Evolutionary conservation across 164 flowering plant species (phyloP).

Genomic region (Stephania yunnanensis): DNA sequence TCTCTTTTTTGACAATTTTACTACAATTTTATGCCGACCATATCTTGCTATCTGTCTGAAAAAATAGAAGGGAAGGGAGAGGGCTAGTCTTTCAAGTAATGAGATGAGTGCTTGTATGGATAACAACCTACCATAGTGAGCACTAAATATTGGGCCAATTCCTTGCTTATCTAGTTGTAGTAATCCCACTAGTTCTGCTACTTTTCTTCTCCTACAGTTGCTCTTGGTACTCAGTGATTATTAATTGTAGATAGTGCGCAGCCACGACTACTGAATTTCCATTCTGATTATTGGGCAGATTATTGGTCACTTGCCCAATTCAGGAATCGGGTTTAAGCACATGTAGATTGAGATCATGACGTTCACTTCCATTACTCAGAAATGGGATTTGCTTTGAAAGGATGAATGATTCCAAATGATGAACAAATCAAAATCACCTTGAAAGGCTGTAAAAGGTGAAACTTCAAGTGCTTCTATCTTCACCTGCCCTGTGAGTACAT

Average conservation of each 20-base stretch:
- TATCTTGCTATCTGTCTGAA: background rate
- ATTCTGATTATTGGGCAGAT: too few species aligned
- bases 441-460: background rate
- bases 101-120: background rate
- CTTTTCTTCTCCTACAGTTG: background rate
- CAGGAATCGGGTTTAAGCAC: background rate
- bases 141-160: background rate
- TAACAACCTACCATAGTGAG: background rate
- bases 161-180: background rate
- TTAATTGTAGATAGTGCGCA: background rate
- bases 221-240: background rate
- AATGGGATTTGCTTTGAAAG: background rate
- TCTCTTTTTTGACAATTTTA: too few species aligned
- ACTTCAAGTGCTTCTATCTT: background rate
- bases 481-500: background rate
- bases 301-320: background rate
- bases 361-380: background rate
- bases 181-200: background rate
- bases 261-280: background rate
- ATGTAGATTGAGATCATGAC: background rate
- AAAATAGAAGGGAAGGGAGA: background rate
- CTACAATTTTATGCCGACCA: background rate
- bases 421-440: background rate
- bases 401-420: background rate
- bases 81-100: background rate